Evolutionary conservation across 2,329 filamentous ascomycete species (phyloP), one percentile per base, ranked within the genome.

Genomic region (Nigrospora oryzae): DNA sequence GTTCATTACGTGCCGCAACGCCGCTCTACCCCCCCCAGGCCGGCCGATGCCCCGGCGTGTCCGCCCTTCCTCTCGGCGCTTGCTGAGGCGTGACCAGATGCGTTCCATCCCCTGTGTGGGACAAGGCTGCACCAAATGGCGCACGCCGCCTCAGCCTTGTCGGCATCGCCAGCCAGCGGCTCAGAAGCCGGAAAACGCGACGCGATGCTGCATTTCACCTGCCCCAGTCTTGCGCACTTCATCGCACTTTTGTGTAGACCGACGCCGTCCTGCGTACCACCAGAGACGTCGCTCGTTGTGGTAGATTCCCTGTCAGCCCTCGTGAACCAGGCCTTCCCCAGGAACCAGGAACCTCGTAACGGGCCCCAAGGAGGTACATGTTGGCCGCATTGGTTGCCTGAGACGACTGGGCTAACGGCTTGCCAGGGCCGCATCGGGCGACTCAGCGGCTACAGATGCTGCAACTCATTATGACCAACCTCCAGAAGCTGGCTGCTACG

Each of bases 291-390:
- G 19, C 69, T 96, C 1, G 64, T 96, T 34, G 71, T 96, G 12
- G 69, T 96, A 51, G 89, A 94, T 61, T 83, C 83, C 3, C 66
- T 94, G 16, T 89, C 89, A 7, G 80, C 81, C 8, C 71, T 93
- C 23, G 73, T 96, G 47, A 86, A 86, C 52, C 77, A 82, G 44
- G 82, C 88, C 31, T 89, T 94, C 48, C 86, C 86, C 15, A 82
- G 81, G 49, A 67, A 68, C 33, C 61, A 66, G 19, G 70, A 75
- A 46, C 54, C 54, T 28, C 65, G 61, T 44, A 57, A 60, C 43
- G 48, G 50, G 32, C 47, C 56, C 14, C 70, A 73, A 56, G 60
- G 59, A 49, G 62, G 54, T 48, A 68, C 61, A 64, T 70, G 68
- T 67, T 52, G 11, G 33, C 35, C 38, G 38, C 12, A 17, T 28